Percentiles rank a stretch among this genome's conserved stretches.
Evolutionary conservation across 257 asterid genomes (phyloP).

Genomic region (Solanum tarapatanum): DNA sequence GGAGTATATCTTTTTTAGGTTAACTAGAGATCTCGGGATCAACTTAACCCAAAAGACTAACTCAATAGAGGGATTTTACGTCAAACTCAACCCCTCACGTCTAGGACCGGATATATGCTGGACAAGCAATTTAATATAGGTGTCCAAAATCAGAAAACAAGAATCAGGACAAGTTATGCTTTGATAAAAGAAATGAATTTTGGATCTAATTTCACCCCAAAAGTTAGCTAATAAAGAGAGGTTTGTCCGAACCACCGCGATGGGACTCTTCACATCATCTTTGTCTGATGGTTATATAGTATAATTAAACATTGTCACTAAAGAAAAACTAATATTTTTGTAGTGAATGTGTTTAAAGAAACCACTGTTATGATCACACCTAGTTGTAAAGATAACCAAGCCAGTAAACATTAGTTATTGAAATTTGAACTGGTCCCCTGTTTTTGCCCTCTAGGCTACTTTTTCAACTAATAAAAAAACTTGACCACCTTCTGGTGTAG

Average conservation of each 20-base stretch:
- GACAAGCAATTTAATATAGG: neutral
- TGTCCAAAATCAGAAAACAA: neutral
- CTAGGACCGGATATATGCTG: neutral
- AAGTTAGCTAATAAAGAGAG: no score
- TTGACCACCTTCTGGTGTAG: slow-evolving; percentile 2
- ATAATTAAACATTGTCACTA: neutral
- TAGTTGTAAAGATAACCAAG: slow-evolving; percentile 20
- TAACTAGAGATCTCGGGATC: neutral
- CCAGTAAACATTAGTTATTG: neutral
- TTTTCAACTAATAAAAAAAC: neutral
- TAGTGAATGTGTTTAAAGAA: neutral
- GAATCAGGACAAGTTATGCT: neutral
- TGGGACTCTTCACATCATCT: neutral
- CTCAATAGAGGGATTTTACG: no score
- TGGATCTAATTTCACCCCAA: neutral
- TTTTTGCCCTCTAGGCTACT: neutral
- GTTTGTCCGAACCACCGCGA: no score
- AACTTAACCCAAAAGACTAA: neutral
- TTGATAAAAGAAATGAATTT: neutral
- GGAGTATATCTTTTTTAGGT: neutral
- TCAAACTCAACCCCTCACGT: neutral
- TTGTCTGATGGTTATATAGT: neutral
- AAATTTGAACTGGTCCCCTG: slow-evolving; percentile 8
- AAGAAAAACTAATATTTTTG: neutral
- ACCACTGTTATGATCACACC: slow-evolving; percentile 13